phyloP scores from a whole-genome alignment of 805 yeast species.

The Suhomyces faveliae region DNA sequence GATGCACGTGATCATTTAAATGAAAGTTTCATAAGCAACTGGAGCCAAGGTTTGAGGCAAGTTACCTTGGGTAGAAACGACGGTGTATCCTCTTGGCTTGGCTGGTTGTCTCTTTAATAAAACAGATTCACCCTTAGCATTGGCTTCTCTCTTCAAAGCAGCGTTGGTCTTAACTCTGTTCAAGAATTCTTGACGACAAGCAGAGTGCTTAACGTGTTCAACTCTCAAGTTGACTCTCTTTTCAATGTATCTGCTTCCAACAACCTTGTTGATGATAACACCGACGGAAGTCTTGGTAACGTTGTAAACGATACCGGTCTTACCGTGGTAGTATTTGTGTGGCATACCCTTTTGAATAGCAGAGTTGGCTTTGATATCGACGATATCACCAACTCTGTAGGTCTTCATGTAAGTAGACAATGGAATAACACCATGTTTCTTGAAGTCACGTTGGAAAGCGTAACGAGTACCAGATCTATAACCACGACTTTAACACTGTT shows the following conservation, averaged over 20 bases:
- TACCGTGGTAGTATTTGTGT: slow-evolving; percentile 99
- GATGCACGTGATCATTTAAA: slow-evolving; percentile 48
- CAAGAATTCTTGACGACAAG: slow-evolving; percentile 98
- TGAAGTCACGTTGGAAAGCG: slow-evolving; percentile 99
- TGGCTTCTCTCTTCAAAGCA: slow-evolving; percentile 89
- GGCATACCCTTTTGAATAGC: slow-evolving; percentile 99
- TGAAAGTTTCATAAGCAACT: slow-evolving; percentile 99
- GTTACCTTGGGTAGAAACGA: slow-evolving; percentile 77
- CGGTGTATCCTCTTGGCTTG: slow-evolving; percentile 92
- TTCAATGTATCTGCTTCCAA: slow-evolving; percentile 98
- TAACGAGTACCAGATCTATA: slow-evolving; percentile 99
- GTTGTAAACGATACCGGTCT: slow-evolving; percentile 98
- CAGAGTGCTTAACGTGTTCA: slow-evolving; percentile 99
- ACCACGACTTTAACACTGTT: slow-evolving; percentile 63
- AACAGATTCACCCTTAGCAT: slow-evolving; percentile 87
- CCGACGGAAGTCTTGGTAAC: slow-evolving; percentile 98
- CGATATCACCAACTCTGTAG: slow-evolving; percentile 99
- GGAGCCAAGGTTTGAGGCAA: slow-evolving; percentile 98
- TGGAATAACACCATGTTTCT: slow-evolving; percentile 91
- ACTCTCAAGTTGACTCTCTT: slow-evolving; percentile 98
- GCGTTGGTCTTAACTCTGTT: slow-evolving; percentile 98
- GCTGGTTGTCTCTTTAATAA: slow-evolving; percentile 98
- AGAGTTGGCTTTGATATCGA: slow-evolving; percentile 99
- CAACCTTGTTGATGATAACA: slow-evolving; percentile 97
- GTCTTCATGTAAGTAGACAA: slow-evolving; percentile 95